A percentile compares a stretch with the other conserved stretches of the same genome.
These are phyloP conservation scores for Neurospora sp. DNA, from an alignment of 495 filamentous ascomycete genomes.

Conservation along the genomic window DNA sequence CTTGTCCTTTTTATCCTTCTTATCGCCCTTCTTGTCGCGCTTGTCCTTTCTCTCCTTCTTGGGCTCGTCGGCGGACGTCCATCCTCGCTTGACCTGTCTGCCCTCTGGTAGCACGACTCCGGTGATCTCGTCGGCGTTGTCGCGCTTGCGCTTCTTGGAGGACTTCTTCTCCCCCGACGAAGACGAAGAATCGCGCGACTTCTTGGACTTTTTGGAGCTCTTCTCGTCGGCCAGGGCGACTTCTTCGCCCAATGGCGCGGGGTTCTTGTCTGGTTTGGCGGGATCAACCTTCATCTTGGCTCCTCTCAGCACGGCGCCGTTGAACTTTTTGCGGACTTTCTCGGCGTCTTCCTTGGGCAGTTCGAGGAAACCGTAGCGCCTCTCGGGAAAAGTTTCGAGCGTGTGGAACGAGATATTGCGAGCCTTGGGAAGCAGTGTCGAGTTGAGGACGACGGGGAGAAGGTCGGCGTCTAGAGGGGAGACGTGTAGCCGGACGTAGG, in stretches of 20 bases:
- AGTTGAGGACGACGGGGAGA: conserved; percentile 55
- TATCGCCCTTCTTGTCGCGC: conserved; percentile 35
- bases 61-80: conserved; percentile 60
- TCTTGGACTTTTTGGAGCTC: conserved; percentile 29
- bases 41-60: conserved; percentile 42
- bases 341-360: conserved; percentile 72
- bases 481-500: conserved; percentile 61
- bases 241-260: conserved; percentile 21
- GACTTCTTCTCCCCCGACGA: conserved; percentile 42
- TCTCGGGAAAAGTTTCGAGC: conserved; percentile 79
- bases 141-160: conserved; percentile 46
- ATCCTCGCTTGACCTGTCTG: conserved; percentile 79
- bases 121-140: conserved; percentile 38
- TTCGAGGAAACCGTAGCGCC: conserved; percentile 79
- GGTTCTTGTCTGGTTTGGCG: conserved; percentile 47
- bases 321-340: conserved; percentile 85
- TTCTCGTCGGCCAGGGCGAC: conserved; percentile 26
- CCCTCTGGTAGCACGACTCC: conserved; percentile 64
- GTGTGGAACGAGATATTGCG: conserved; percentile 73
- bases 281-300: conserved; percentile 74
- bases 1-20: conserved; percentile 36
- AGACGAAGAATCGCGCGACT: not conserved
- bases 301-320: conserved; percentile 77
- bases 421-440: conserved; percentile 54
- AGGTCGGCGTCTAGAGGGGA: conserved; percentile 69